Conservation (phyloP, 2,329 filamentous ascomycete species). For the Colletotrichum chlorophyti region DNA sequence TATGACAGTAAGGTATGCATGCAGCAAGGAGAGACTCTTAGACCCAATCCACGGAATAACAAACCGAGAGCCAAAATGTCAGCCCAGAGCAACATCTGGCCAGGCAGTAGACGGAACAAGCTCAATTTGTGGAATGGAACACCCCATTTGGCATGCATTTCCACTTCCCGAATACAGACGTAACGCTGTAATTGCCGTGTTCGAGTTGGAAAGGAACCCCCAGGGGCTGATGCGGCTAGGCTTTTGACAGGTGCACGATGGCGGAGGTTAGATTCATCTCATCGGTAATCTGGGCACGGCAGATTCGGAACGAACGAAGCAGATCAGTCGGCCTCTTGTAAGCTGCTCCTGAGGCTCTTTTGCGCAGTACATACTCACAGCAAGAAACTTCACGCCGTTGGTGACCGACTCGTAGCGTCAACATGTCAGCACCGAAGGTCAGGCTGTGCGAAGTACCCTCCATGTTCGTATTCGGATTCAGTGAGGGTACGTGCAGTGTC, state of each 20-base stretch:
- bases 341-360: neutral
- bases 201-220: too few species aligned
- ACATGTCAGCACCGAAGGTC: neutral
- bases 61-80: too few species aligned
- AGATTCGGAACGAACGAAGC: neutral
- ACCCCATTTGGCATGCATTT: conserved; percentile 8
- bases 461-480: conserved; percentile 28
- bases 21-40: too few species aligned
- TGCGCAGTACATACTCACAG: neutral
- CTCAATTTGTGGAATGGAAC: too few species aligned
- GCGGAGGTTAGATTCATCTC: conserved; percentile 19
- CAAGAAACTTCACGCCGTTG: too few species aligned
- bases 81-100: too few species aligned
- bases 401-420: neutral
- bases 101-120: too few species aligned
- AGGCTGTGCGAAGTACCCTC: conserved; percentile 3
- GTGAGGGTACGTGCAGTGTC: neutral
- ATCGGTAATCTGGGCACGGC: conserved; percentile 22
- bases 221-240: neutral
- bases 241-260: conserved; percentile 15
- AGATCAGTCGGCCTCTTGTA: neutral
- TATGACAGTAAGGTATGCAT: too few species aligned
- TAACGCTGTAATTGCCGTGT: too few species aligned
- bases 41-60: too few species aligned
- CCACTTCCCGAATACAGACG: too few species aligned